Conservation (phyloP, 2,329 filamentous ascomycete species). For the Aspergillus vadensis region DNA sequence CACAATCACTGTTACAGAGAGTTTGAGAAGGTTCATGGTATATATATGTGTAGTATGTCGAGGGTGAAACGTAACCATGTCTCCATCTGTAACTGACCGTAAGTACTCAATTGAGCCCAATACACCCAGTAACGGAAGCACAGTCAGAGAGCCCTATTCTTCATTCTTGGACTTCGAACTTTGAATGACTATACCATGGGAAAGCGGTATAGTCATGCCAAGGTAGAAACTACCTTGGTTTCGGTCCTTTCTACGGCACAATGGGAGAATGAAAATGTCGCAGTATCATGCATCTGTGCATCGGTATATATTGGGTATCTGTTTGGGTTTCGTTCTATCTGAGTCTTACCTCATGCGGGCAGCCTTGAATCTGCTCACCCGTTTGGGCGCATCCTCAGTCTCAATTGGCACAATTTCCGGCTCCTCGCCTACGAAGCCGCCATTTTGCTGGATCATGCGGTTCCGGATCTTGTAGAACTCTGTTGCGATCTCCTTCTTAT, state of each 20-base stretch:
- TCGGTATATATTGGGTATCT: slow-evolving; percentile 18
- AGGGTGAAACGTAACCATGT: slow-evolving; percentile 43
- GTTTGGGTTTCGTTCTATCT: slow-evolving; percentile 15
- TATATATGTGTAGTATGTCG: slow-evolving; percentile 25
- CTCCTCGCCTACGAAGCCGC: slow-evolving; percentile 77
- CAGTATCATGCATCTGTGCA: neutral
- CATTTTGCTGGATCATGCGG: slow-evolving; percentile 77
- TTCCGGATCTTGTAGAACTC: slow-evolving; percentile 85
- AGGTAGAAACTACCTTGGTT: slow-evolving; percentile 2
- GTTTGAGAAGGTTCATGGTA: too few relatives aligned
- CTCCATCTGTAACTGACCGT: slow-evolving; percentile 25
- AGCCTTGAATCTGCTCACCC: slow-evolving; percentile 52
- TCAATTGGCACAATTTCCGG: slow-evolving; percentile 68
- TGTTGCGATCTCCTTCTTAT: slow-evolving; percentile 75
- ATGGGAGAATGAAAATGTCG: neutral
- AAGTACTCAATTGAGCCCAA: slow-evolving; percentile 30
- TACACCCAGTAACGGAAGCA: slow-evolving; percentile 26
- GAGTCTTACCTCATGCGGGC: slow-evolving; percentile 42
- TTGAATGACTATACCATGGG: slow-evolving; percentile 23
- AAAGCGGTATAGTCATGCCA: slow-evolving; percentile 18
- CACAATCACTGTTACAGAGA: neutral
- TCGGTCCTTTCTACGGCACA: slow-evolving; percentile 9
- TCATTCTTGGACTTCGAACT: slow-evolving; percentile 32
- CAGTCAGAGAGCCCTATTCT: slow-evolving; percentile 42
- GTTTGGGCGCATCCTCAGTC: slow-evolving; percentile 54